Conservation (phyloP, 805 yeast genomes). For the Candida oleophila region DNA sequence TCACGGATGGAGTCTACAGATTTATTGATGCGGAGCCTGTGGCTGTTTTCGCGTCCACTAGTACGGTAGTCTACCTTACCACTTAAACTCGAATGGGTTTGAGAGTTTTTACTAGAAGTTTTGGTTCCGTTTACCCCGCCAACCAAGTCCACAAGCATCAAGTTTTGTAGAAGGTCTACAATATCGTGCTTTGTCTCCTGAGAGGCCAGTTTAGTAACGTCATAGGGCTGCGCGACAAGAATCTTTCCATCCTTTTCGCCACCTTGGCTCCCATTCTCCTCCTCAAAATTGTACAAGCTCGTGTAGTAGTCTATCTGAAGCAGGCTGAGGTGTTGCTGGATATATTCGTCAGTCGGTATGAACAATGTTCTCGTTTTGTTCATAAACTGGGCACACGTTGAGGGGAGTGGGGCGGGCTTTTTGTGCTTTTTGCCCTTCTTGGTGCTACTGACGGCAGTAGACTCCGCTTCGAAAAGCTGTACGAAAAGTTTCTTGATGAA, state of each 20-base stretch:
- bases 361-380: slow-evolving; percentile 26
- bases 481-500: slow-evolving; percentile 27
- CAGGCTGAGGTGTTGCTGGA: slow-evolving; percentile 24
- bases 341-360: slow-evolving; percentile 32
- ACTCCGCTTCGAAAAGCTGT: slow-evolving; percentile 18
- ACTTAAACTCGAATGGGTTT: slow-evolving; percentile 9
- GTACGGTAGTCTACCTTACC: slow-evolving; percentile 11
- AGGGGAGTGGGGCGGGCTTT: slow-evolving; percentile 12
- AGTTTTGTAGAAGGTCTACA: slow-evolving; percentile 20
- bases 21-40: neutral
- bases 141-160: slow-evolving; percentile 25
- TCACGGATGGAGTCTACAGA: slow-evolving; percentile 14
- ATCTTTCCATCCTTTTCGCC: neutral
- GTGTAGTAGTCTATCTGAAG: slow-evolving; percentile 28
- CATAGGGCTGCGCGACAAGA: slow-evolving; percentile 7
- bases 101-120: slow-evolving; percentile 1
- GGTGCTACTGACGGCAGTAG: neutral
- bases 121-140: slow-evolving; percentile 31
- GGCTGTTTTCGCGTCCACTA: slow-evolving; percentile 12
- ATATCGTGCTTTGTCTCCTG: slow-evolving; percentile 31
- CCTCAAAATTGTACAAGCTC: slow-evolving; percentile 20
- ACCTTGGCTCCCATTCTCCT: neutral
- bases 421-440: slow-evolving; percentile 8
- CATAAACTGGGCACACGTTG: slow-evolving; percentile 28
- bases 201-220: slow-evolving; percentile 29